A percentile compares a stretch with the other conserved stretches of the same genome.
These are phyloP conservation scores for Cytospora piceicola DNA, from an alignment of 2,329 filamentous ascomycete species.

Conservation along the genomic window DNA sequence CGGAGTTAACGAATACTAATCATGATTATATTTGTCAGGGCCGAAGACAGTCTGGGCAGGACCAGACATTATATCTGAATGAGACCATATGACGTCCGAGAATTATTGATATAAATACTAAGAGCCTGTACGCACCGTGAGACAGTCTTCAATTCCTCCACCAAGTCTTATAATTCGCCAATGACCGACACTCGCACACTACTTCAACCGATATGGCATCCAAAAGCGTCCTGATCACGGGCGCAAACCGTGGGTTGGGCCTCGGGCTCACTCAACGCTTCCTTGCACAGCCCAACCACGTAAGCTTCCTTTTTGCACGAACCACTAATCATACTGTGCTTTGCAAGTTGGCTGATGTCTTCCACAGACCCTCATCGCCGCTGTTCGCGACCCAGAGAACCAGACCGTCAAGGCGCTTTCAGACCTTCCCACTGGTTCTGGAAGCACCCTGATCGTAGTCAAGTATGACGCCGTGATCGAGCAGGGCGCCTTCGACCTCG, in stretches of 20 bases:
- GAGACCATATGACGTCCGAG: no score
- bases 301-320: not conserved
- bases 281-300: conserved; percentile 23
- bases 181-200: no score
- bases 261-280: conserved; percentile 32
- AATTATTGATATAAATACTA: no score
- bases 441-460: conserved; percentile 45
- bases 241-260: conserved; percentile 38
- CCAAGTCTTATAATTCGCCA: no score
- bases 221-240: conserved; percentile 34
- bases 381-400: conserved; percentile 20
- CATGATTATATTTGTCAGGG: no score
- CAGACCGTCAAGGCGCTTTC: conserved; percentile 1
- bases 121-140: no score
- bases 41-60: no score
- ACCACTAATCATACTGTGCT: not conserved
- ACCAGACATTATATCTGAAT: no score
- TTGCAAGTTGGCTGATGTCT: not conserved
- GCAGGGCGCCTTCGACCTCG: conserved; percentile 40
- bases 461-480: conserved; percentile 46
- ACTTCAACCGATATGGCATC: conserved; percentile 8
- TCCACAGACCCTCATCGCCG: conserved; percentile 21
- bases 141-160: no score
- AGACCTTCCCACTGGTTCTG: conserved; percentile 15
- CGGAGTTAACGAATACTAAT: no score